Base-by-base conservation (phyloP, 1,284 basidiomycete species). In the Cryptococcus maquisensis region DNA sequence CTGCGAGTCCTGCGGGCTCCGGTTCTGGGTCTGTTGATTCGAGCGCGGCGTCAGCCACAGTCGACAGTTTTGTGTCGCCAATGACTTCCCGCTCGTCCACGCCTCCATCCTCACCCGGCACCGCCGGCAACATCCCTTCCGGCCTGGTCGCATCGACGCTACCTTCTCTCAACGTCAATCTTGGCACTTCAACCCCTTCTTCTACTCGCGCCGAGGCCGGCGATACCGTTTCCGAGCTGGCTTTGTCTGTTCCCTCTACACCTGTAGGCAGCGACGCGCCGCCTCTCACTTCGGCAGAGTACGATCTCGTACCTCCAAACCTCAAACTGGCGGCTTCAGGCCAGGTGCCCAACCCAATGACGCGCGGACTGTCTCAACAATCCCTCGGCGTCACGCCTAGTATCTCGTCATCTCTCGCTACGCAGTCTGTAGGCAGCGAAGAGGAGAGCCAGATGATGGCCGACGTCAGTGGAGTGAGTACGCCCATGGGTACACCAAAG, bases 121-220 rank as follows among this genome's bases (percentile, higher is more conserved):
- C 47, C 7, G 63, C 54, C 8, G 35, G 18, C 47, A 10, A 48
- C 7, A n/a, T 64, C 0, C 64, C 65, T 3, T 56, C 57, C 21
- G 54, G 58, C 1, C 56, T 70, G 5, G 58, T 72, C 9, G 55
- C 61, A 10, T 61, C 68, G 1, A 68, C 68, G 1, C 59, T 71
- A 1, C 71, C 71, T 2, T 60, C 60, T n/a, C 49, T 56, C 18
- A 54, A 56, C 28, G 54, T 49, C 36, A 20, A 48, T 32, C 55
- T 65, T 10, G 69, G 68, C 9, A 60, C 69, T 1, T 62, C 66
- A 60, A 73, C 73, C 0, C 73, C 73, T 5, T 69, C 67, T 7
- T 74, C 73, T 2, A 74, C 73, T 3, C 64, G 64, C 18, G 73
- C 73, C 1, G 71, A 74, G 42, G 64, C 66, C 2, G 71, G 72